Conservation (phyloP, 257 asterid genomes). For the Scutellaria baicalensis region DNA sequence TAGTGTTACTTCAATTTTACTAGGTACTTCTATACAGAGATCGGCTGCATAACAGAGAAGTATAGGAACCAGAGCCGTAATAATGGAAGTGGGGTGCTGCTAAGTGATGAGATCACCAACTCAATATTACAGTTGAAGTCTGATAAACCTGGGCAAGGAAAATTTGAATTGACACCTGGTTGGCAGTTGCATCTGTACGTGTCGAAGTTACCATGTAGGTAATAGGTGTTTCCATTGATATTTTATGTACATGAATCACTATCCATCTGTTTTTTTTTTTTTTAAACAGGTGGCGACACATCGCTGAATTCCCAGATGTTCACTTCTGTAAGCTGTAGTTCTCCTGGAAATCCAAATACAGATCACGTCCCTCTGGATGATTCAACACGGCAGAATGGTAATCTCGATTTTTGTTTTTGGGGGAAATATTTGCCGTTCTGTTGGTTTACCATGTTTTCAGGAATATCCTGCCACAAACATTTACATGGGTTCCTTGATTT, state of each 20-base stretch:
- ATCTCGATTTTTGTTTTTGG: not conserved
- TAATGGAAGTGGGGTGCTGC: constrained; percentile 17
- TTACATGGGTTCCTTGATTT: not conserved
- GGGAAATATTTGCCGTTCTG: not conserved
- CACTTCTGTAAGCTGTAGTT: constrained; percentile 26
- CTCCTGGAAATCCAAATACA: constrained; percentile 13
- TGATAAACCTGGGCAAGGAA: constrained; percentile 28
- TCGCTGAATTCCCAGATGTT: constrained; percentile 43
- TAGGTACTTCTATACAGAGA: constrained; percentile 74
- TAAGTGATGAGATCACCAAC: constrained; percentile 20
- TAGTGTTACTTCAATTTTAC: constrained; percentile 9
- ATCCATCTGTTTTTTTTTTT: not conserved
- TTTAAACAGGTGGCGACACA: constrained; percentile 57
- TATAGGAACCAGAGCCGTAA: constrained; percentile 20
- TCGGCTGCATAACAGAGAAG: constrained; percentile 24
- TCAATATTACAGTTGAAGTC: constrained; percentile 33
- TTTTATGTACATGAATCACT: constrained; percentile 7
- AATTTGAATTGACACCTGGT: constrained; percentile 46
- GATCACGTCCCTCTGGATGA: constrained; percentile 11
- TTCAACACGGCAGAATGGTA: constrained; percentile 37
- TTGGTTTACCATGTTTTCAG: not conserved
- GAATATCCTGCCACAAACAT: not conserved
- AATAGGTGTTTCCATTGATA: constrained; percentile 4
- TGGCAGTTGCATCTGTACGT: constrained; percentile 73
- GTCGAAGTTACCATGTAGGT: constrained; percentile 90